Base-by-base conservation (phyloP, 108 stramenopile species). In the Pseudonitzschia delicatissima region DNA sequence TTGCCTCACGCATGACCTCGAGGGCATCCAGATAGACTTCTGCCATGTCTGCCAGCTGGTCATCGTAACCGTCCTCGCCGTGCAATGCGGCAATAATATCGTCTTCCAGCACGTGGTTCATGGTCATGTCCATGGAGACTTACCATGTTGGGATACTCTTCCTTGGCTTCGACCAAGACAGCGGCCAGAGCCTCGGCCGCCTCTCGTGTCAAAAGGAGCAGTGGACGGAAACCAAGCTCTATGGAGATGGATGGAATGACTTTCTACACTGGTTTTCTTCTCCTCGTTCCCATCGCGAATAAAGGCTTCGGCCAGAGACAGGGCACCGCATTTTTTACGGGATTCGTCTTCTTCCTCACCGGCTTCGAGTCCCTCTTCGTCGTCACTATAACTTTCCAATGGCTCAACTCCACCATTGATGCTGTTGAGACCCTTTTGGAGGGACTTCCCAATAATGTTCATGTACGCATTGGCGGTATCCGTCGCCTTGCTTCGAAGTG, bases 101-200 rank as follows among this genome's bases (percentile, higher is more conserved):
- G 9, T 85, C 82, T 55, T 88, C 88, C 71, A 87, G 29, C 5
- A 78, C 82, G 1, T 69, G n/a, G 63, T 93, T 93, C 83, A 93
- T 77, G 39, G 49, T 49, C 44, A 81, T 69, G 73, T 93, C 92
- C 26, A 88, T 59, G 7, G 52, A 44, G 18, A 93, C 8, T 13
- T 71, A n/a, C 34, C 25, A 74, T 52, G n/a, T 59, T 61, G 17
- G 69, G 27, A 51, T 71, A 66, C 3, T 45, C 48, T 57, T 68
- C 59, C 21, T 40, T 45, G 0, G 65, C 69, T 52, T 64, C 69
- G 32, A 78, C 45, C 0, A 83, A 20, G 60, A 81, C 68, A 12
- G 87, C 82, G 9, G 92, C 92, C 21, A 93, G 63, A 29, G 92
- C 87, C 69, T 93, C 88, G 20, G 84, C 77, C 5, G 87, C 92